Percentiles rank a stretch among this genome's conserved stretches.
Conservation (phyloP, 352 stramenopile genomes). For the Pythium aphanidermatum region DNA sequence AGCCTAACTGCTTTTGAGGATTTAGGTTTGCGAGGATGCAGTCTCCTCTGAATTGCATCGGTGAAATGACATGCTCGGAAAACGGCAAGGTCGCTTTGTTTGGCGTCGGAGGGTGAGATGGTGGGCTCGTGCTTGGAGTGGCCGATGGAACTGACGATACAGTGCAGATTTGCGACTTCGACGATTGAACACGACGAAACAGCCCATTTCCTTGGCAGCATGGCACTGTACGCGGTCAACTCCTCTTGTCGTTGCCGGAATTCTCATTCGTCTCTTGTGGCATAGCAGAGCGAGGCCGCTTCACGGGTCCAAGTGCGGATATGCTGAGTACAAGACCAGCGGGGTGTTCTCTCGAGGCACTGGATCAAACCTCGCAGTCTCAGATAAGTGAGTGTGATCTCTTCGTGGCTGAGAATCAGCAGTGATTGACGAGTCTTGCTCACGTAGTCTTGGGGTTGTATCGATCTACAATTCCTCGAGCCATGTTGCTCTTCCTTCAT, state of each 20-base stretch:
- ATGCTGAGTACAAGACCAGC: conserved; percentile 61
- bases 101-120: conserved; percentile 62
- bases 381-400: conserved; percentile 51
- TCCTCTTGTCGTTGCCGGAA: too few relatives aligned
- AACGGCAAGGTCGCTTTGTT: conserved; percentile 50
- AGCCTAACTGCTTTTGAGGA: neutral
- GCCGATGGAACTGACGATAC: neutral
- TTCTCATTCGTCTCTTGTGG: too few relatives aligned
- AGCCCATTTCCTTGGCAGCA: too few relatives aligned
- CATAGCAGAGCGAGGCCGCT: conserved; percentile 1
- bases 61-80: conserved; percentile 55
- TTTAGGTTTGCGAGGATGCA: conserved; percentile 43
- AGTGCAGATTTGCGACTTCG: conserved; percentile 14
- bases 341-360: conserved; percentile 59
- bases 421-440: too few relatives aligned
- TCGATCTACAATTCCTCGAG: conserved; percentile 64
- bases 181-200: too few relatives aligned
- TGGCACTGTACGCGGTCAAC: too few relatives aligned
- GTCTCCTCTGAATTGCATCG: conserved; percentile 33
- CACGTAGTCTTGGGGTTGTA: conserved; percentile 38
- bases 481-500: too few relatives aligned
- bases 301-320: conserved; percentile 11
- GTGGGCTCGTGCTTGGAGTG: too few relatives aligned
- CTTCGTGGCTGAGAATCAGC: neutral
- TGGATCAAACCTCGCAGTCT: conserved; percentile 48